Evolutionary conservation across 2,329 filamentous ascomycete genomes (phyloP).

Genomic region (Colletotrichum limetticola): DNA sequence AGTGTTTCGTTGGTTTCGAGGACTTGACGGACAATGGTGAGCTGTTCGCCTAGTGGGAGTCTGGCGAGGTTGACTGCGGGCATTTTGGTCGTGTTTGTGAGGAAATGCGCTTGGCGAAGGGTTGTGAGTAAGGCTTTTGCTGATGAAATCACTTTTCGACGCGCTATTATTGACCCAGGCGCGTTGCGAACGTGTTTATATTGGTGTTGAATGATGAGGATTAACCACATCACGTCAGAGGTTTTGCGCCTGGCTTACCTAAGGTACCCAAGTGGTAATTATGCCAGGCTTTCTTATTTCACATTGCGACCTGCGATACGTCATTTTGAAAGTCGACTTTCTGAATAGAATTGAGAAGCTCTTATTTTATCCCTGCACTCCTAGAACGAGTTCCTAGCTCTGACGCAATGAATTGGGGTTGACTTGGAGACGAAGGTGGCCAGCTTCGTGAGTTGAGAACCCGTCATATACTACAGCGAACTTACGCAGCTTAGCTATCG

Average conservation of each 20-base stretch:
- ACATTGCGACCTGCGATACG: too few relatives aligned
- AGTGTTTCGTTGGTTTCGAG: conserved; percentile 44
- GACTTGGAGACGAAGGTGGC: too few relatives aligned
- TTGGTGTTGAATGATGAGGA: not conserved
- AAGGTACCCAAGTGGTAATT: not conserved
- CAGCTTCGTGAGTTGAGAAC: too few relatives aligned
- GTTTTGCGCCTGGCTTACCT: not conserved
- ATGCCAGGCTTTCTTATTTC: not conserved
- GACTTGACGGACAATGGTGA: conserved; percentile 37
- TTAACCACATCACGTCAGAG: not conserved
- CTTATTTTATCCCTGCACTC: too few relatives aligned
- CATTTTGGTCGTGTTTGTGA: not conserved
- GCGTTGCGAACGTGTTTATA: not conserved
- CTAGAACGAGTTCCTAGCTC: too few relatives aligned
- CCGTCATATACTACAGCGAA: too few relatives aligned
- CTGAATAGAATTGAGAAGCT: too few relatives aligned
- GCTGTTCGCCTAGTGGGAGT: conserved; percentile 42
- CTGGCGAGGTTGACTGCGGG: conserved; percentile 12
- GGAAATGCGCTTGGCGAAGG: accelerated
- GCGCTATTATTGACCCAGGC: accelerated
- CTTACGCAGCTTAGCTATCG: too few relatives aligned
- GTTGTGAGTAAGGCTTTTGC: not conserved
- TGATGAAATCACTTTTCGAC: not conserved
- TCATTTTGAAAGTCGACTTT: too few relatives aligned
- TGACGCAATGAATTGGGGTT: too few relatives aligned